These are phyloP conservation scores for Venturia oleaginea DNA, from an alignment of 2,329 filamentous ascomycete species.

Conservation along the genomic window DNA sequence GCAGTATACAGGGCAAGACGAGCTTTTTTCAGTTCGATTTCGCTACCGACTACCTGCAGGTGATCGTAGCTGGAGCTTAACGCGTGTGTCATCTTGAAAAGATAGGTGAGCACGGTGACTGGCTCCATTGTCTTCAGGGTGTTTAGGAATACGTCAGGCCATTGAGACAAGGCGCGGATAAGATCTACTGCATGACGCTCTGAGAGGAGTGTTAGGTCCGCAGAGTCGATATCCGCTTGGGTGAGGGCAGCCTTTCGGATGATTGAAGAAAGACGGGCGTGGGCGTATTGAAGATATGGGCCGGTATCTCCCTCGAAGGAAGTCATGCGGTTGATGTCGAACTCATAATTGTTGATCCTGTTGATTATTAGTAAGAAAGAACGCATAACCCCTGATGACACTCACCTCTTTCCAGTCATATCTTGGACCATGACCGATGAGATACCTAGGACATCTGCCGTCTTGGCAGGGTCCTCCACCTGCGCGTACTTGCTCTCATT, in stretches of 20 bases:
- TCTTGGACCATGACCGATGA: slow-evolving; percentile 97
- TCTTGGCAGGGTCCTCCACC: slow-evolving; percentile 70
- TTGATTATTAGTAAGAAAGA: slow-evolving; percentile 3
- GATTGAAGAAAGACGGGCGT: slow-evolving; percentile 58
- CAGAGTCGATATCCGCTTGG: slow-evolving; percentile 46
- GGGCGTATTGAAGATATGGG: slow-evolving; percentile 69
- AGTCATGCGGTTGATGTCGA: slow-evolving; percentile 74
- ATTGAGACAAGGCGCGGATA: slow-evolving; percentile 68
- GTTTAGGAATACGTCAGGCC: slow-evolving; percentile 77
- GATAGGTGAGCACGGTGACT: slow-evolving; percentile 57
- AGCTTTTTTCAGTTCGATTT: slow-evolving; percentile 59
- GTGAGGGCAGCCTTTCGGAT: slow-evolving; percentile 48
- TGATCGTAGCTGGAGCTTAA: slow-evolving; percentile 75
- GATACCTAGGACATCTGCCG: slow-evolving; percentile 84
- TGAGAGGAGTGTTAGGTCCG: slow-evolving; percentile 58
- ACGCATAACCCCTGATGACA: neutral
- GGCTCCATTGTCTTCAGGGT: slow-evolving; percentile 77
- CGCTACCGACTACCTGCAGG: slow-evolving; percentile 71
- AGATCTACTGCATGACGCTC: slow-evolving; percentile 67
- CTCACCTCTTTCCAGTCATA: slow-evolving; percentile 85
- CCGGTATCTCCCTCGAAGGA: slow-evolving; percentile 75
- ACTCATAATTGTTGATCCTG: slow-evolving; percentile 56
- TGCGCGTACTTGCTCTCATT: slow-evolving; percentile 87
- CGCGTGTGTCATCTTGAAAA: slow-evolving; percentile 80
- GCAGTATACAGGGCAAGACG: slow-evolving; percentile 71